These are phyloP conservation scores for Pyrenophora teres DNA, from an alignment of 2,329 filamentous ascomycete genomes.

Conservation along the genomic window DNA sequence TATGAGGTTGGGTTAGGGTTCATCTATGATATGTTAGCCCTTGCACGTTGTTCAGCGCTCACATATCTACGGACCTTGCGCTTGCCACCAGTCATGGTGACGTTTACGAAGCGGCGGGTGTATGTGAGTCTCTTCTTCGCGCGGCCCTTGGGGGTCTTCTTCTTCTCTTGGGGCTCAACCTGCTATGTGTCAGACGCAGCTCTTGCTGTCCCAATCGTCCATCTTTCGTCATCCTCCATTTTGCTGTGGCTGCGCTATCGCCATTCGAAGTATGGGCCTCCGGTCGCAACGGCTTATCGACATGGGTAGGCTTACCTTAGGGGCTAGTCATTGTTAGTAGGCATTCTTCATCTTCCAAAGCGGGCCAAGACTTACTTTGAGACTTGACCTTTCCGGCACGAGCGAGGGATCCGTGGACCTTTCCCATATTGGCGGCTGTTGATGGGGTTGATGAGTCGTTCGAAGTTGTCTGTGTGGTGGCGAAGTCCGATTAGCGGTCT, in stretches of 20 bases:
- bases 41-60: not conserved
- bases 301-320: constrained; percentile 29
- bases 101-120: constrained; percentile 97
- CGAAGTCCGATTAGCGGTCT: constrained; percentile 36
- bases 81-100: constrained; percentile 97
- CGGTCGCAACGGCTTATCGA: constrained; percentile 2
- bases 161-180: constrained; percentile 92
- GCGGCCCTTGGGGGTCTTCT: constrained; percentile 95
- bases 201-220: not conserved
- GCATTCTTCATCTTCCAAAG: constrained; percentile 3
- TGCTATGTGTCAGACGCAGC: constrained; percentile 49
- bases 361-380: constrained; percentile 32
- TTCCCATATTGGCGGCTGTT: constrained; percentile 74
- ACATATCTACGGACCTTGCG: constrained; percentile 72
- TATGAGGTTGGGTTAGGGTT: constrained; percentile 83
- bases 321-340: constrained; percentile 29
- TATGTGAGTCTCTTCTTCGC: constrained; percentile 96
- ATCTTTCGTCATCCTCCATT: not conserved
- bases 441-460: constrained; percentile 31
- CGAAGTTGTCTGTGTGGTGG: constrained; percentile 39
- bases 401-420: constrained; percentile 92
- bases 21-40: constrained; percentile 61
- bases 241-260: not conserved
- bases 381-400: constrained; percentile 98
- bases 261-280: not conserved